These are phyloP conservation scores for Lasiodiplodia gonubiensis DNA, from an alignment of 2,329 filamentous ascomycete genomes.

Conservation along the genomic window DNA sequence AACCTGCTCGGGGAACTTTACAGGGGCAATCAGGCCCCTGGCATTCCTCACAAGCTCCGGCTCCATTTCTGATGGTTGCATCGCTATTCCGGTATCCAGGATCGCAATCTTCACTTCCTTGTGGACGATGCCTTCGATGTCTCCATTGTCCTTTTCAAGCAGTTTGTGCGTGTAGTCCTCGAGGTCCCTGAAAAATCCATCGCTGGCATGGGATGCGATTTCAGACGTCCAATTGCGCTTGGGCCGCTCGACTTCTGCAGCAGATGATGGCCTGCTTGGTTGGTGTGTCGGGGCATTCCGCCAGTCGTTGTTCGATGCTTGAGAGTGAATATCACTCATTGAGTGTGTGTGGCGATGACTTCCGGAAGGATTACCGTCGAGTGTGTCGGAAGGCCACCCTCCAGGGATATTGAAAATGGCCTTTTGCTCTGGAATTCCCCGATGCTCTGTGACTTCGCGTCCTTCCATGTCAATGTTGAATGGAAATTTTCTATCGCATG, in stretches of 20 bases:
- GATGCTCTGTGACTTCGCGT: neutral
- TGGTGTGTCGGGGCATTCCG: too few relatives aligned
- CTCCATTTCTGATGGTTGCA: neutral
- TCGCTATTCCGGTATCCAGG: neutral
- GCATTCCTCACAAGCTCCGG: neutral
- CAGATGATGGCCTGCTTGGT: neutral
- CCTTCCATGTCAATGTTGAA: too few relatives aligned
- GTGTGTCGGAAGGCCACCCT: neutral
- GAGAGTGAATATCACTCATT: neutral
- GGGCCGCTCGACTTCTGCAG: neutral
- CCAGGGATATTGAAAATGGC: neutral
- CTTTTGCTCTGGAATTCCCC: neutral
- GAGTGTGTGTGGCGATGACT: neutral
- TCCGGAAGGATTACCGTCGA: too few relatives aligned
- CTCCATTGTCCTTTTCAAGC: neutral
- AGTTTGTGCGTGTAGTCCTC: neutral
- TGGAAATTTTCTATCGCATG: too few relatives aligned
- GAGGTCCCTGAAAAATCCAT: neutral
- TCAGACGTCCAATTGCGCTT: neutral
- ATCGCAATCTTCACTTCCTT: neutral
- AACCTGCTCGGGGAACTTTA: neutral
- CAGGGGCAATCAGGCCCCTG: neutral
- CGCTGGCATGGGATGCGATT: neutral
- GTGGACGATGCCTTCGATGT: neutral
- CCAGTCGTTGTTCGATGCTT: neutral